Percentiles rank a stretch among this genome's conserved stretches.
Conservation (phyloP, 1,284 basidiomycete species). For the Austropuccinia psidii region DNA sequence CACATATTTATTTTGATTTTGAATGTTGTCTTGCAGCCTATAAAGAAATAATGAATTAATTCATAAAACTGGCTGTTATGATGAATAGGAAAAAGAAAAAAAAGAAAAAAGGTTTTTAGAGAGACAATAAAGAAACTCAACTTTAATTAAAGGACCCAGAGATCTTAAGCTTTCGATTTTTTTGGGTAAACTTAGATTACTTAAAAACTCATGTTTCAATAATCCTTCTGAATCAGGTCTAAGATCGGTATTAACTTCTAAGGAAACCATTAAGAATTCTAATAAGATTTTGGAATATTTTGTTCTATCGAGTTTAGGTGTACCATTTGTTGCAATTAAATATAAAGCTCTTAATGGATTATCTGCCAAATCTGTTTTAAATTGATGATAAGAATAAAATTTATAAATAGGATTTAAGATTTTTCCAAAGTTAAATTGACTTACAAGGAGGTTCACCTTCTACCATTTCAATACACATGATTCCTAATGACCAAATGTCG, state of each 20-base stretch:
- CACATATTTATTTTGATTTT: conserved; percentile 13
- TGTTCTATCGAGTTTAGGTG: conserved; percentile 89
- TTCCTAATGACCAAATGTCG: conserved; percentile 95
- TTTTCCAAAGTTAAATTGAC: conserved; percentile 50
- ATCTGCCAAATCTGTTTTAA: conserved; percentile 43
- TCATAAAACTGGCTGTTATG: neutral
- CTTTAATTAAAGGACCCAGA: conserved; percentile 27
- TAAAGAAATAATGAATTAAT: neutral
- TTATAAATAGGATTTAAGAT: neutral
- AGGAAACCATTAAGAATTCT: conserved; percentile 78
- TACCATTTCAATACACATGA: conserved; percentile 90
- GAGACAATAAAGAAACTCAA: neutral
- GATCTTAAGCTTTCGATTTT: conserved; percentile 24
- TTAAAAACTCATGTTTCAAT: conserved; percentile 49
- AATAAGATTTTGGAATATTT: conserved; percentile 76
- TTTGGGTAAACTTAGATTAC: neutral
- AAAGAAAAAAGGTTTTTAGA: neutral
- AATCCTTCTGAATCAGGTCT: conserved; percentile 78
- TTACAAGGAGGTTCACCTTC: conserved; percentile 95
- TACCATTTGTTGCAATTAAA: conserved; percentile 96
- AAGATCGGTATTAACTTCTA: conserved; percentile 91
- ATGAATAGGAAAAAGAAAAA: neutral
- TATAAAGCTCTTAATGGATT: conserved; percentile 57
- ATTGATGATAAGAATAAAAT: neutral
- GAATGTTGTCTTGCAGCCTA: conserved; percentile 29